Conservation (phyloP, 108 stramenopile species). For the Skeletonema tropicum region DNA sequence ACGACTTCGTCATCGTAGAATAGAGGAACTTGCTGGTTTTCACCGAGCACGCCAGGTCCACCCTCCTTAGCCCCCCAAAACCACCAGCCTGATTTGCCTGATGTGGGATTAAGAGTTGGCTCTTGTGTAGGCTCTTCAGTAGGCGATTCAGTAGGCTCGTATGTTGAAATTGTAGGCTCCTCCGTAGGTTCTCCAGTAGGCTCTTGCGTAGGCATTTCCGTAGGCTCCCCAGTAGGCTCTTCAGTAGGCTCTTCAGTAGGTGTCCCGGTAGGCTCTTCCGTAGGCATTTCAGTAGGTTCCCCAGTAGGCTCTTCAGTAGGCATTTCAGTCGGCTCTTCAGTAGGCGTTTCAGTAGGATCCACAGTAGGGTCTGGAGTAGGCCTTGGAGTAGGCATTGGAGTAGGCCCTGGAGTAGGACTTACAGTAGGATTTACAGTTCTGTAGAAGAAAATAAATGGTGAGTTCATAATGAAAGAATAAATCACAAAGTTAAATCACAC, state of each 20-base stretch:
- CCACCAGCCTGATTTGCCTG: constrained; percentile 1
- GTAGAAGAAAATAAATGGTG: background rate
- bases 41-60: background rate
- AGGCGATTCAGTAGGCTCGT: background rate
- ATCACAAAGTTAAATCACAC: background rate
- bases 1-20: background rate
- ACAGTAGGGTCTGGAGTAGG: constrained; percentile 1
- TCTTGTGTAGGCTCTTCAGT: background rate
- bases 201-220: background rate
- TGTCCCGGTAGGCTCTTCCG: no score
- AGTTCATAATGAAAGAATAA: background rate
- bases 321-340: no score
- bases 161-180: no score
- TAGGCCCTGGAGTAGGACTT: no score
- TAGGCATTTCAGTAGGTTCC: background rate
- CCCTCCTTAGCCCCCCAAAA: constrained; percentile 34
- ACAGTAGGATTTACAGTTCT: constrained; percentile 3
- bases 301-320: background rate
- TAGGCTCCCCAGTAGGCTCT: background rate
- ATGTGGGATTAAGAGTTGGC: constrained; percentile 9
- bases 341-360: background rate
- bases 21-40: constrained; percentile 7
- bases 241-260: constrained; percentile 3
- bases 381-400: background rate
- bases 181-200: background rate